Base-by-base conservation (phyloP, 139 green algal genomes). In the Choricystis sp. region DNA sequence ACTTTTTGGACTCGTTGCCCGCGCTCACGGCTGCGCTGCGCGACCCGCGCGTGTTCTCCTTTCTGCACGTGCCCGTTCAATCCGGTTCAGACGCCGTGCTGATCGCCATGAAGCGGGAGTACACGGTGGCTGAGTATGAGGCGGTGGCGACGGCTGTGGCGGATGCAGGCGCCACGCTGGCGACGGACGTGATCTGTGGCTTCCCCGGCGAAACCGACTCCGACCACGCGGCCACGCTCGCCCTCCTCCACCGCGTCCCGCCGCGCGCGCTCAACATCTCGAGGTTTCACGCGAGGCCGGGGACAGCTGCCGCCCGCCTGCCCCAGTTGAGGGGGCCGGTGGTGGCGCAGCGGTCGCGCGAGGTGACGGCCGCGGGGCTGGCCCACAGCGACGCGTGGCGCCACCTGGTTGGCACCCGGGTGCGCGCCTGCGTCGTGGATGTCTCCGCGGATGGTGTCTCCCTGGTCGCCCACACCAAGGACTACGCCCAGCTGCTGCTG, bases 11-110 rank as follows among this genome's bases (percentile, higher is more conserved):
- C 66, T 82, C 94, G 66, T 69, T 96, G 49, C 64, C 77, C 3
- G 81, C 69, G 0, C 75, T 93, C 23, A 79, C 79, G 5, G 65
- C 72, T 26, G 57, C 66, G 3, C 69, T 82, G 30, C 2, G 26
- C 16, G 82, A 96, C 72, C 82, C 83, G 4, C 71, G 66, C 40
- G 84, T 94, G 1, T 96, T 92, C 67, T 64, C 73, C 14, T 95
- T 88, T 68, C 74, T 97, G n/a, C 90, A 97, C 66, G 74, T 97
- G 19, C 90, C 90, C 20, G 86, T 96, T 24, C 90, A 97, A 77
- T 78, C 69, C 5, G 90, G 85, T 40, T 83, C 68, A 40, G 77
- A 96, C 64, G 56, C 68, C 0, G 89, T 97, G 26, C 79, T 97
- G 61, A 59, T 63, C 1, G 71, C 56, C 56, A 97, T 97, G 90